phyloP scores from a whole-genome alignment of 2,329 filamentous ascomycete species.

The Arthrobotrys pseudoclavata region DNA sequence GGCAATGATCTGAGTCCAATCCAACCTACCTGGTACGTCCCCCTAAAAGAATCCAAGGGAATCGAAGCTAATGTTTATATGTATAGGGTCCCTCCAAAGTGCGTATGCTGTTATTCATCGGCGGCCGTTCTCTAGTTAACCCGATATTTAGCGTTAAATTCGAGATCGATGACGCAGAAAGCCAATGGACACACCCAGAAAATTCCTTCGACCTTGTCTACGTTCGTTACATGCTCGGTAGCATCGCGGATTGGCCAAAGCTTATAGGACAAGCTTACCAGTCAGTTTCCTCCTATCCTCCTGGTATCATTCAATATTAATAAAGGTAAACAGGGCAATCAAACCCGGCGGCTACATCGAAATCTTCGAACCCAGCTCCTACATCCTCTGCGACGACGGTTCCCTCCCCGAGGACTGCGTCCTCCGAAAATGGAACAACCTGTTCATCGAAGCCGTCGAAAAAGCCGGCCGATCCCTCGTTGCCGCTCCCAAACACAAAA shows the following conservation, averaged over 20 bases:
- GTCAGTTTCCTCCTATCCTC: conserved; percentile 68
- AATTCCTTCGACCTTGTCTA: conserved; percentile 65
- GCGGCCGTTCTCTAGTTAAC: background rate
- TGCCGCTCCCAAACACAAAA: conserved; percentile 47
- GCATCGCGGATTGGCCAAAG: conserved; percentile 61
- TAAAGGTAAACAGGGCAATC: conserved; percentile 38
- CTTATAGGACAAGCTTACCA: conserved; percentile 65
- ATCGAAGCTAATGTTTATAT: background rate
- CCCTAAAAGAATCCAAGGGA: background rate
- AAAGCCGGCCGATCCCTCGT: conserved; percentile 57
- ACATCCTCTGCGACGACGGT: conserved; percentile 55
- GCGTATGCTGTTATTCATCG: background rate
- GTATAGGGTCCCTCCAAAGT: conserved; percentile 53
- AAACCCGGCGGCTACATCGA: conserved; percentile 62
- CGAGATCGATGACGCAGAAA: conserved; percentile 65
- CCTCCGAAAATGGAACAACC: conserved; percentile 58
- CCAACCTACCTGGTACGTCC: conserved; percentile 64
- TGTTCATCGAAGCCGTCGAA: conserved; percentile 56
- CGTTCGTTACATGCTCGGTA: conserved; percentile 63
- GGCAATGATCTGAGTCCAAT: conserved; percentile 66
- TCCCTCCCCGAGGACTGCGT: conserved; percentile 64
- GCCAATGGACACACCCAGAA: conserved; percentile 62
- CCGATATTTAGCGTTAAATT: conserved; percentile 65
- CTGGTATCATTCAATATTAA: background rate
- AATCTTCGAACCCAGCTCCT: conserved; percentile 71